A percentile compares a stretch with the other conserved stretches of the same genome.
phyloP scores from a whole-genome alignment of 1,284 basidiomycete species.

The Uromyces viciae-fabae region DNA sequence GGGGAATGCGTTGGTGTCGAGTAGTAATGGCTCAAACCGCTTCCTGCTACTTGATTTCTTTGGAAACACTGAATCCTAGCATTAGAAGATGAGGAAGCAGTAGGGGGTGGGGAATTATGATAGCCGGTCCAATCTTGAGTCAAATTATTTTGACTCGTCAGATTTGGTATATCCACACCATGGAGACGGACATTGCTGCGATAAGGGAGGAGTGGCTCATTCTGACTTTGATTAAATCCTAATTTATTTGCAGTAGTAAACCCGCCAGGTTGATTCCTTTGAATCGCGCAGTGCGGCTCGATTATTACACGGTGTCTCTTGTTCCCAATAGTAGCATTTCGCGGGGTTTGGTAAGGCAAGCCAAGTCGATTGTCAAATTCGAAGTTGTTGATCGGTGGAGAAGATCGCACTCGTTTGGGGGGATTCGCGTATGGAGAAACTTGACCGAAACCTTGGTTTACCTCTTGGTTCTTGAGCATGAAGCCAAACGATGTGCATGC shows the following conservation, averaged over 20 bases:
- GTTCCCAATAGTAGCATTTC: neutral
- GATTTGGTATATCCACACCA: neutral
- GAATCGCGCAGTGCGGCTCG: neutral
- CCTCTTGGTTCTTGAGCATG: neutral
- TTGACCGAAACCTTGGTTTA: neutral
- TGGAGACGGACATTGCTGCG: neutral
- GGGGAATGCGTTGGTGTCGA: slow-evolving; percentile 34
- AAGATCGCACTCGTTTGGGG: neutral
- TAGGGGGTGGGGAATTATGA: slow-evolving; percentile 18
- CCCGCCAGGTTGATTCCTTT: neutral
- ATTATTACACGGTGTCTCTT: slow-evolving; percentile 6
- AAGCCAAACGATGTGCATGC: neutral
- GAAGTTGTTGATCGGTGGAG: neutral
- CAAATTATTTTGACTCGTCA: neutral
- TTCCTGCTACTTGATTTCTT: neutral
- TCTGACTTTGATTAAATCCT: neutral
- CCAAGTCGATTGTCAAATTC: neutral
- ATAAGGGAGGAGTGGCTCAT: neutral
- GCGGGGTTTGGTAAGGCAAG: slow-evolving; percentile 12
- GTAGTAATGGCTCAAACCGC: slow-evolving; percentile 10
- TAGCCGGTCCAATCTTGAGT: slow-evolving; percentile 12
- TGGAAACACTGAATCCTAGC: slow-evolving; percentile 3
- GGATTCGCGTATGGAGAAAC: neutral
- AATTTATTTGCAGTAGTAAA: neutral
- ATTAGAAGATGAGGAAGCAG: neutral